These are phyloP conservation scores for Eimeria zaria DNA, from an alignment of 169 alveolate genomes.

Conservation along the genomic window DNA sequence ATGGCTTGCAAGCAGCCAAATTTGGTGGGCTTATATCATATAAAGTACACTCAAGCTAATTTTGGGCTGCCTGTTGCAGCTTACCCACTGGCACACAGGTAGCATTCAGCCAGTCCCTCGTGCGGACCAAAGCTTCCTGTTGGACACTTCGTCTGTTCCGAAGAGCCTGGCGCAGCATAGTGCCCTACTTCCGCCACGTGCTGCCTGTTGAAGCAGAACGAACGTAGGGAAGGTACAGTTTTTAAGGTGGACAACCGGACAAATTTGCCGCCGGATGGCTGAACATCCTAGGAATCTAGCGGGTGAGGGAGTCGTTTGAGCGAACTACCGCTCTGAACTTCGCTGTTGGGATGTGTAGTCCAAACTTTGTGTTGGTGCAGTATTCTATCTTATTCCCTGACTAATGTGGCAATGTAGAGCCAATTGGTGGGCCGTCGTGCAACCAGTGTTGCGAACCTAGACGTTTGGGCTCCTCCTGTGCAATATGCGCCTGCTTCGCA, in stretches of 20 bases:
- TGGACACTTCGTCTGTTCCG: slow-evolving; percentile 23
- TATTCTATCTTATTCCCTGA: not conserved
- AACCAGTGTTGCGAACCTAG: not conserved
- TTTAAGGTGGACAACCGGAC: not conserved
- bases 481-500: slow-evolving; percentile 71
- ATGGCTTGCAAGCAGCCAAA: not conserved
- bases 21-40: not conserved
- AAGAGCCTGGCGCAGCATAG: slow-evolving; percentile 74
- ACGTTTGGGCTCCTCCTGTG: slow-evolving; percentile 27
- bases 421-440: not conserved
- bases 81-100: slow-evolving; percentile 72
- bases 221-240: not conserved
- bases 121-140: slow-evolving; percentile 60
- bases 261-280: not conserved
- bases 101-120: slow-evolving; percentile 76
- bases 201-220: slow-evolving; percentile 29
- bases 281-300: not conserved
- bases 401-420: not conserved
- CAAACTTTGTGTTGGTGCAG: not conserved
- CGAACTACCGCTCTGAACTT: not conserved
- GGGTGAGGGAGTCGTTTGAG: not conserved
- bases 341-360: not conserved
- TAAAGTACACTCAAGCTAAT: not conserved
- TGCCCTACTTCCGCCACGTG: slow-evolving; percentile 9
- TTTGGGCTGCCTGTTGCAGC: not conserved